phyloP scores from a whole-genome alignment of 306 rosid genomes.

The Betula pendula region DNA sequence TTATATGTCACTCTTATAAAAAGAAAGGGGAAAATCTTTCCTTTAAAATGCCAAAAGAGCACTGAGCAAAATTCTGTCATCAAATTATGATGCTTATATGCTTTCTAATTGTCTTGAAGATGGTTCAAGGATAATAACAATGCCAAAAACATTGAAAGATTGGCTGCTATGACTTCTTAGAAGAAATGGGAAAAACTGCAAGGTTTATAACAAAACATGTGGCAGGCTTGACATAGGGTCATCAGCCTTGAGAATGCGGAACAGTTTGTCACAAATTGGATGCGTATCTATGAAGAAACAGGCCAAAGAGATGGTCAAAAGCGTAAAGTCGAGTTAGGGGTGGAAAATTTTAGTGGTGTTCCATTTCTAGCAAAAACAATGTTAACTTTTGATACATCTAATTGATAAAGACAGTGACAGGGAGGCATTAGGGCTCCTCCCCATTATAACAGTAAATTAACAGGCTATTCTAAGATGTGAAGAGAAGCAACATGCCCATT shows the following conservation, averaged over 20 bases:
- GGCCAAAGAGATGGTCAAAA: neutral
- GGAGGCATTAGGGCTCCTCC: neutral
- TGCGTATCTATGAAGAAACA: too few relatives aligned
- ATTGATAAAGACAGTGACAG: neutral
- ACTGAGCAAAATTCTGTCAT: neutral
- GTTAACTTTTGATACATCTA: neutral
- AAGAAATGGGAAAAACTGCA: too few relatives aligned
- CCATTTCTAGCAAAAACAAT: neutral
- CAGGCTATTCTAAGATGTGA: neutral
- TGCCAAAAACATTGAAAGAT: too few relatives aligned
- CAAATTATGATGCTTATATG: neutral
- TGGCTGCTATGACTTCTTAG: too few relatives aligned
- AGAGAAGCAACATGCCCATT: neutral
- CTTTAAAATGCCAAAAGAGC: neutral
- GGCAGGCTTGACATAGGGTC: too few relatives aligned
- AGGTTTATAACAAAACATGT: too few relatives aligned
- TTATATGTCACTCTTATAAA: neutral
- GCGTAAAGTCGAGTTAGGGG: neutral
- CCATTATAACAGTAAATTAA: neutral
- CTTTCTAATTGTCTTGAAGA: neutral
- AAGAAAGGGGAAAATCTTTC: neutral
- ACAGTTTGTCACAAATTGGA: too few relatives aligned
- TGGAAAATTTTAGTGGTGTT: neutral
- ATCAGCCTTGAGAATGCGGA: too few relatives aligned
- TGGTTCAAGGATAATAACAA: too few relatives aligned